Evolutionary conservation across 306 rosid genomes (phyloP).

Genomic region (Carpinus fangiana): DNA sequence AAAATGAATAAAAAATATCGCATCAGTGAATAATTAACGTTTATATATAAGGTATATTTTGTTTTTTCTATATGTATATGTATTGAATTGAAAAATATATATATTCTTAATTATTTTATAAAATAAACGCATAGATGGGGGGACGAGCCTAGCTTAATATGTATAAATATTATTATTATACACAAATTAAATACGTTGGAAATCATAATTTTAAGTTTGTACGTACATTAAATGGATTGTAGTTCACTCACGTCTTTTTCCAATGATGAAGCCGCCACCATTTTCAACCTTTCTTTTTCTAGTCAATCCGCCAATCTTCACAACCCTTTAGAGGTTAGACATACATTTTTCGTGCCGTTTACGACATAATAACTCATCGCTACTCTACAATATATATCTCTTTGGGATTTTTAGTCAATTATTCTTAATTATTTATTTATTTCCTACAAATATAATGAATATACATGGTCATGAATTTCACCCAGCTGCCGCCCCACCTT

Average conservation of each 20-base stretch:
- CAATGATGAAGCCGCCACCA: slow-evolving; percentile 54
- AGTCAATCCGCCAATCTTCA: slow-evolving; percentile 32
- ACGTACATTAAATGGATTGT: not conserved
- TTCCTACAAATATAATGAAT: no score
- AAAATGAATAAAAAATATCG: no score
- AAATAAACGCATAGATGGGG: no score
- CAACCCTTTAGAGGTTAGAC: slow-evolving; percentile 8
- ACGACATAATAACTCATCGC: slow-evolving; percentile 40
- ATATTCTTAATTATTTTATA: no score
- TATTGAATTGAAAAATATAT: no score
- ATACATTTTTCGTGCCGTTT: slow-evolving; percentile 55
- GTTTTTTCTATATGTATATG: no score
- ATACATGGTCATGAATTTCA: not conserved
- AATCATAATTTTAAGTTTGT: not conserved
- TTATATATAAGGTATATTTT: no score
- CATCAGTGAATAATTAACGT: no score
- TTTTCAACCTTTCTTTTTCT: slow-evolving; percentile 35
- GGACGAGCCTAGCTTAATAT: no score
- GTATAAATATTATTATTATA: no score
- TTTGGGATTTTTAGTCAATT: not conserved
- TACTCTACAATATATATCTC: slow-evolving; percentile 11
- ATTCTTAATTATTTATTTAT: no score
- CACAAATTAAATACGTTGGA: no score
- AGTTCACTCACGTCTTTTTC: slow-evolving; percentile 21
- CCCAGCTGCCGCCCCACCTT: slow-evolving; percentile 45